Evolutionary conservation across 805 yeast species (phyloP).

Genomic region (Vanderwaltozyma verrucispora): DNA sequence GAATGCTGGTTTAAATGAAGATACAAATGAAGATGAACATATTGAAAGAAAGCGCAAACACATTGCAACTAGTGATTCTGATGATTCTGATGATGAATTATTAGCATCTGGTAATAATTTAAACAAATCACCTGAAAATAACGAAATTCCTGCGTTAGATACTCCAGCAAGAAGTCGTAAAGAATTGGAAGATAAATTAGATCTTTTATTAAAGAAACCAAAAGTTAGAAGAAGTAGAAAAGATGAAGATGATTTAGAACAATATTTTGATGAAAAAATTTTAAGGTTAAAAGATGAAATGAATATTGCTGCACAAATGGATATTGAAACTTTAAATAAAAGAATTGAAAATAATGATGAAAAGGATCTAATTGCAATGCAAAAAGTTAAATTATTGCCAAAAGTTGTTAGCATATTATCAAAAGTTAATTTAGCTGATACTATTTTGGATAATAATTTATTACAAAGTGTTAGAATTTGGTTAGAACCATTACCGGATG

Average conservation of each 20-base stretch:
- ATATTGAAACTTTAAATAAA: slow-evolving; percentile 42
- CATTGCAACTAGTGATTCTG: slow-evolving; percentile 18
- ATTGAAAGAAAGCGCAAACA: slow-evolving; percentile 22
- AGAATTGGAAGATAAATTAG: slow-evolving; percentile 72
- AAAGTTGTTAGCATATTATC: slow-evolving; percentile 67
- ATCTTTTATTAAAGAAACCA: slow-evolving; percentile 60
- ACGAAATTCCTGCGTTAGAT: slow-evolving; percentile 23
- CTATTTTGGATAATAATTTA: slow-evolving; percentile 86
- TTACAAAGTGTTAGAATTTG: slow-evolving; percentile 90
- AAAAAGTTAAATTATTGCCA: slow-evolving; percentile 67
- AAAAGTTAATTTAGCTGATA: slow-evolving; percentile 79
- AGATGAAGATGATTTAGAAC: slow-evolving; percentile 89
- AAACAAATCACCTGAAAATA: no score
- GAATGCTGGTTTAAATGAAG: slow-evolving; percentile 1
- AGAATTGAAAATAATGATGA: slow-evolving; percentile 32
- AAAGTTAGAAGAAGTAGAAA: slow-evolving; percentile 53
- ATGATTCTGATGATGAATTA: slow-evolving; percentile 14
- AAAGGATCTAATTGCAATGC: slow-evolving; percentile 33
- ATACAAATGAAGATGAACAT: background rate
- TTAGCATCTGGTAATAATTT: no score
- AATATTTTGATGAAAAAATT: slow-evolving; percentile 88
- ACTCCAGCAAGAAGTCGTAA: slow-evolving; percentile 39
- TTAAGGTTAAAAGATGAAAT: slow-evolving; percentile 73
- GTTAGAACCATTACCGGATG: slow-evolving; percentile 98
- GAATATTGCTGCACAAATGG: slow-evolving; percentile 79